A percentile compares a stretch with the other conserved stretches of the same genome.
These are phyloP conservation scores for Bruguiera parviflora DNA, from an alignment of 345 rosid genomes.

Conservation along the genomic window DNA sequence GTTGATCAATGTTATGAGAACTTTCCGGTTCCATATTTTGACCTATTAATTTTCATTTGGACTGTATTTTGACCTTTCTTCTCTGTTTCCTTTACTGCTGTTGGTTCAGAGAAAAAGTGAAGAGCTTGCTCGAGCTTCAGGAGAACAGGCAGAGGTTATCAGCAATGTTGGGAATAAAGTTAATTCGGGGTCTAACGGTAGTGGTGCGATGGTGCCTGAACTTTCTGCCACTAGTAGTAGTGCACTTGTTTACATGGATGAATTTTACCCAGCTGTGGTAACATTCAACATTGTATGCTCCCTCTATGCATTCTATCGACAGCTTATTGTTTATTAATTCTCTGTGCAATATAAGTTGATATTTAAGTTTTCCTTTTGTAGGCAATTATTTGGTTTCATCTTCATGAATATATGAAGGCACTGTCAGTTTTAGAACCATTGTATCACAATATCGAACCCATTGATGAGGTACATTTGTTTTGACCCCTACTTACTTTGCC, in stretches of 20 bases:
- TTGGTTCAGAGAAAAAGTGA: constrained; percentile 60
- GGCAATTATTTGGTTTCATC: constrained; percentile 93
- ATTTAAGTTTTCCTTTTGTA: constrained; percentile 32
- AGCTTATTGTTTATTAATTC: constrained; percentile 1
- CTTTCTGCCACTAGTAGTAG: constrained; percentile 35
- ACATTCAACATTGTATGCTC: constrained; percentile 68
- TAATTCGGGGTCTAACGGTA: constrained; percentile 52
- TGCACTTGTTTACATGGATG: constrained; percentile 50
- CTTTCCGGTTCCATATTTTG: constrained; percentile 4
- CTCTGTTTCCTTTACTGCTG: constrained; percentile 13
- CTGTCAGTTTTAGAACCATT: constrained; percentile 72
- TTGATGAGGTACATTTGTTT: constrained; percentile 73
- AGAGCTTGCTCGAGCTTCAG: constrained; percentile 60
- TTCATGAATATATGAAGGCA: constrained; percentile 76
- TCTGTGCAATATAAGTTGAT: constrained; percentile 10
- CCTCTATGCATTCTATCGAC: constrained; percentile 4
- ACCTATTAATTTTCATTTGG: neutral
- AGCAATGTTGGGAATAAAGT: constrained; percentile 43
- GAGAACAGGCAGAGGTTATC: constrained; percentile 57
- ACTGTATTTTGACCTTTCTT: constrained; percentile 14
- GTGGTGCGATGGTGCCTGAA: constrained; percentile 29
- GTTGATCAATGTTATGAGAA: neutral
- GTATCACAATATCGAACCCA: constrained; percentile 66
- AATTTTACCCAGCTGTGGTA: constrained; percentile 70
- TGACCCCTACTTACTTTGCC: neutral